Conservation (phyloP, 2,329 filamentous ascomycete species). For the Colletotrichum coccodes region DNA sequence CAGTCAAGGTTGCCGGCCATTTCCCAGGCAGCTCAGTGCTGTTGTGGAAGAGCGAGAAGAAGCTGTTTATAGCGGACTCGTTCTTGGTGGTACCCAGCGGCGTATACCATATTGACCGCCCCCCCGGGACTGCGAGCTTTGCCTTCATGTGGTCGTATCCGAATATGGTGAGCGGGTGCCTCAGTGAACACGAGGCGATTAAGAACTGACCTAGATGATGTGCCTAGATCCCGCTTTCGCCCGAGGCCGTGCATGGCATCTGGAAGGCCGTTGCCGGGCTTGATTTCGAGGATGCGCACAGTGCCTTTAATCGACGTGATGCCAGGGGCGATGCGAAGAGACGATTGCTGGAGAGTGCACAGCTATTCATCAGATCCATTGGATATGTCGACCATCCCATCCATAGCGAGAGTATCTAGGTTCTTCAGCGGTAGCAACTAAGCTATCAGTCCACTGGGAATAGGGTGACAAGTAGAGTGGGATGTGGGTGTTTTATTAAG, state of each 20-base stretch:
- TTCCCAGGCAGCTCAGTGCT: constrained; percentile 80
- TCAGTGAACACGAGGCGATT: not conserved
- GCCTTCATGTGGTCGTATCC: constrained; percentile 33
- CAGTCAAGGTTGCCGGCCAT: constrained; percentile 80
- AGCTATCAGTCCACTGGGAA: no score
- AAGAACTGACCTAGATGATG: not conserved
- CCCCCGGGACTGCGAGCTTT: constrained; percentile 26
- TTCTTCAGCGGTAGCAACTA: not conserved
- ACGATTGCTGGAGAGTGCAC: constrained; percentile 29
- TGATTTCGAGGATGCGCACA: constrained; percentile 30
- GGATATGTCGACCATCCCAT: constrained; percentile 24
- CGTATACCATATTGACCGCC: constrained; percentile 38
- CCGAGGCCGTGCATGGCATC: constrained; percentile 18
- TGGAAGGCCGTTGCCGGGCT: constrained; percentile 26
- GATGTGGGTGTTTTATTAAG: not conserved
- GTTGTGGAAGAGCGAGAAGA: constrained; percentile 60
- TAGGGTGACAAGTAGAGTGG: no score
- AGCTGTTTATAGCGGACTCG: constrained; percentile 81
- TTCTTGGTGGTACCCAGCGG: constrained; percentile 75
- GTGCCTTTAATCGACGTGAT: constrained; percentile 18
- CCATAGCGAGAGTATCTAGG: constrained; percentile 9
- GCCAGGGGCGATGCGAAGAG: constrained; percentile 29
- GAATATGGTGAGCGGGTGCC: constrained; percentile 26
- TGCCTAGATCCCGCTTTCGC: constrained; percentile 23
- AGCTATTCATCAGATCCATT: constrained; percentile 29